Evolutionary conservation across 257 asterid species (phyloP).

Genomic region (Gentiana macrophylla): DNA sequence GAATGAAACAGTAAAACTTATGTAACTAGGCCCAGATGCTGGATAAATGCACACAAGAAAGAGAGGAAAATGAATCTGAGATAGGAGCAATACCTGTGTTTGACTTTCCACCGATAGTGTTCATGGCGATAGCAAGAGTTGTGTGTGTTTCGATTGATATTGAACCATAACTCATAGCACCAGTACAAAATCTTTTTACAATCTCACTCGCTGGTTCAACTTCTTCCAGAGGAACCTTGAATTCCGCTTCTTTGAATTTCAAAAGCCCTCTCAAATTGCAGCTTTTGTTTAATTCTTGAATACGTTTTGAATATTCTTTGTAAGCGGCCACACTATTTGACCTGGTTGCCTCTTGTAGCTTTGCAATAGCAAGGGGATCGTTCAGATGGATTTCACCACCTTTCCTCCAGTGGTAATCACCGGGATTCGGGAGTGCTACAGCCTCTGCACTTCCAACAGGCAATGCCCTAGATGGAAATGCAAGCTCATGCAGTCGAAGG

Average conservation of each 20-base stretch:
- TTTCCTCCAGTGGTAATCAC: constrained; percentile 98
- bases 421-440: constrained; percentile 95
- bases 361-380: constrained; percentile 94
- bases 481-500: constrained; percentile 77
- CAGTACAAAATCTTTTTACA: constrained; percentile 88
- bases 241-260: constrained; percentile 61
- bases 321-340: constrained; percentile 88
- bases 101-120: constrained; percentile 88
- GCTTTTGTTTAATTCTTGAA: constrained; percentile 74
- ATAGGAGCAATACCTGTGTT: constrained; percentile 56
- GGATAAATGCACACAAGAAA: too few species aligned
- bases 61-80: not conserved
- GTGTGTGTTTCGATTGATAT: constrained; percentile 93
- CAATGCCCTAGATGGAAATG: constrained; percentile 74
- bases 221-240: constrained; percentile 73
- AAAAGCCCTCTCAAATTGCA: constrained; percentile 96
- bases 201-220: constrained; percentile 93
- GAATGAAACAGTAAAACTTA: not conserved
- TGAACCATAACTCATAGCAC: constrained; percentile 99
- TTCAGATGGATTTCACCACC: constrained; percentile 94
- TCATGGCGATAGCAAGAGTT: constrained; percentile 95
- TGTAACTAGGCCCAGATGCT: not conserved
- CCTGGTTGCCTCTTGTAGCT: constrained; percentile 90
- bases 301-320: constrained; percentile 78
- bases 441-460: constrained; percentile 97